phyloP scores from a whole-genome alignment of 2,329 filamentous ascomycete species.

The Neopestalotiopsis sp. region DNA sequence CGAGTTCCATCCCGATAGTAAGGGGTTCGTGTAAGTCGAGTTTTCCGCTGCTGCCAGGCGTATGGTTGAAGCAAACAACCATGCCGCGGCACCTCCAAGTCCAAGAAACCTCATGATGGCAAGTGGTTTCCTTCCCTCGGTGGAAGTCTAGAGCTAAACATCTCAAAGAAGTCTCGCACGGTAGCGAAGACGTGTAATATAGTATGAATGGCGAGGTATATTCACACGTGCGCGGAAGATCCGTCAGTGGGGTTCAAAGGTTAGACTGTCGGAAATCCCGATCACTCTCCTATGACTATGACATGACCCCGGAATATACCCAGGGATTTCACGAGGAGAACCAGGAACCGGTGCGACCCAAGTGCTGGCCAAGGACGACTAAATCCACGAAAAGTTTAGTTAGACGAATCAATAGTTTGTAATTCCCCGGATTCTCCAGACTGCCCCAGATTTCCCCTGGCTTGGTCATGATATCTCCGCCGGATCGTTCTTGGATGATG shows the following conservation, averaged over 20 bases:
- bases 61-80: background rate
- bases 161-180: background rate
- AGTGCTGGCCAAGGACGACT: no score
- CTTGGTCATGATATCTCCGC: no score
- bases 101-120: background rate
- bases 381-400: no score
- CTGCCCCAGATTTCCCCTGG: no score
- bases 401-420: no score
- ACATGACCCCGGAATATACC: no score
- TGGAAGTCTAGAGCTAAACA: background rate
- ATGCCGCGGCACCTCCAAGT: background rate
- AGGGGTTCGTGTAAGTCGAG: constrained; percentile 42
- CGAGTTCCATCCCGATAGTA: constrained; percentile 55
- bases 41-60: background rate
- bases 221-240: background rate
- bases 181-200: background rate
- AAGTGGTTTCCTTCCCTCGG: background rate
- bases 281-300: no score
- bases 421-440: no score
- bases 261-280: constrained; percentile 4
- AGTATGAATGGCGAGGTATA: background rate
- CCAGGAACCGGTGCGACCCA: no score
- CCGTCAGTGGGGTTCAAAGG: background rate
- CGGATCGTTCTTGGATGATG: no score
- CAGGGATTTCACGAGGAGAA: no score